Base-by-base conservation (phyloP, 768 basidiomycete species). In the Lyophyllum decastes region DNA sequence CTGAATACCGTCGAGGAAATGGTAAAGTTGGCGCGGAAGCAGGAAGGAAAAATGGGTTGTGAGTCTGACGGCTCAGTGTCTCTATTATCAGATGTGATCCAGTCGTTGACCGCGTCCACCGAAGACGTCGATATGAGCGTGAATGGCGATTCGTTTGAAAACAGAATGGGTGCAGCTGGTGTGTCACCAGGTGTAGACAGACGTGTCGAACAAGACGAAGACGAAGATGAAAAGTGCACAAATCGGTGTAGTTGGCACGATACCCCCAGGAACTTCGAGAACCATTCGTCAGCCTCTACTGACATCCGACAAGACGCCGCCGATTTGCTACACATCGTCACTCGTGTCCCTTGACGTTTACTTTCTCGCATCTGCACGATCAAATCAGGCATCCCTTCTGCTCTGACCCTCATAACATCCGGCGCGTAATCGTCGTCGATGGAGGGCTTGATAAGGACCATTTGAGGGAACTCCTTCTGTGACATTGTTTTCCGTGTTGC, bases 131-230 rank as follows among this genome's bases (percentile, higher is more conserved):
- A 59, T 24, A 62, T 62, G 44, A 62, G 61, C 6, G 61, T 62
- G 30, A 62, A 62, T 10, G 61, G 57, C 3, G 57, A 59, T 30
- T 62, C 61, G n/a, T 62, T 62, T 3, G 61, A 62, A 25, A 62
- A 62, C 24, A 62, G 27, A 11, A 61, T 61, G 8, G 60, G 53
- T 17, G 24, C 51, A 2, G 57, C 30, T 24, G 46, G 19, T 1
- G 24, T 1, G 43, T 40, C 30, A 21, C 38, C 34, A 14, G n/a
- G 7, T 11, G 55, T 10, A n/a, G 48, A 17, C 12, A 45, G 27
- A 57, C 8, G 10, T 7, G 44, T 21, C 19, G 43, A 43, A 30
- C 60, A 57, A 14, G 55, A 43, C 16, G 55, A 25, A 2, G 47
- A 16, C 14, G 56, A 11, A 4, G 55, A 46, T 25, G 41, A 26